These are phyloP conservation scores for Myochromella boudieri DNA, from an alignment of 768 basidiomycete species.

Conservation along the genomic window DNA sequence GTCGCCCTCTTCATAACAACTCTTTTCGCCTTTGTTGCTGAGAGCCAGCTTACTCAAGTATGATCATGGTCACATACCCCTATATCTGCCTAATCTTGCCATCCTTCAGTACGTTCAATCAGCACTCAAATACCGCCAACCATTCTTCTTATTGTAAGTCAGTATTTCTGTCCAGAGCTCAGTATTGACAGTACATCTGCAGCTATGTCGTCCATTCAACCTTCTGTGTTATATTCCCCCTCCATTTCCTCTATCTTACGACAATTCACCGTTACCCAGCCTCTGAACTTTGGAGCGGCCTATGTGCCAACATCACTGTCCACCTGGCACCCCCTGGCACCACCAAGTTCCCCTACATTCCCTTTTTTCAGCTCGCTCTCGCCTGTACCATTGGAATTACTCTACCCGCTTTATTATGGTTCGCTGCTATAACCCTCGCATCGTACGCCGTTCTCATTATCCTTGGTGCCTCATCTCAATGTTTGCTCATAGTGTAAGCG, in stretches of 20 bases:
- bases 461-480: conserved; percentile 6
- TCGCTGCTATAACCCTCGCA: conserved; percentile 63
- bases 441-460: conserved; percentile 52
- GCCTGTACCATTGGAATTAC: conserved; percentile 59
- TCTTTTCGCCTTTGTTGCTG: conserved; percentile 72
- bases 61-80: conserved; percentile 9
- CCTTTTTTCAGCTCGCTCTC: conserved; percentile 38
- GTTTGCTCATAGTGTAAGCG: conserved; percentile 58
- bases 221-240: conserved; percentile 76
- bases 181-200: neutral
- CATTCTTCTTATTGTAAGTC: conserved; percentile 85
- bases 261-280: conserved; percentile 48
- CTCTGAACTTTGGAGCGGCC: conserved; percentile 47
- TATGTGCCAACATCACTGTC: conserved; percentile 48
- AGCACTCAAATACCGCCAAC: conserved; percentile 74
- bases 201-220: conserved; percentile 89
- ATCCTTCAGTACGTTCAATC: conserved; percentile 72
- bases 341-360: conserved; percentile 33
- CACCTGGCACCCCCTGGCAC: conserved; percentile 42
- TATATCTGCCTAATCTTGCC: conserved; percentile 3
- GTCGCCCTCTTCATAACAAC: conserved; percentile 55
- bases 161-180: neutral
- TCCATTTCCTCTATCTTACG: conserved; percentile 72
- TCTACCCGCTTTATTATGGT: conserved; percentile 73
- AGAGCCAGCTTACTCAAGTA: conserved; percentile 80